Base-by-base conservation (phyloP, 495 filamentous ascomycete genomes). In the Trichoderma virens region DNA sequence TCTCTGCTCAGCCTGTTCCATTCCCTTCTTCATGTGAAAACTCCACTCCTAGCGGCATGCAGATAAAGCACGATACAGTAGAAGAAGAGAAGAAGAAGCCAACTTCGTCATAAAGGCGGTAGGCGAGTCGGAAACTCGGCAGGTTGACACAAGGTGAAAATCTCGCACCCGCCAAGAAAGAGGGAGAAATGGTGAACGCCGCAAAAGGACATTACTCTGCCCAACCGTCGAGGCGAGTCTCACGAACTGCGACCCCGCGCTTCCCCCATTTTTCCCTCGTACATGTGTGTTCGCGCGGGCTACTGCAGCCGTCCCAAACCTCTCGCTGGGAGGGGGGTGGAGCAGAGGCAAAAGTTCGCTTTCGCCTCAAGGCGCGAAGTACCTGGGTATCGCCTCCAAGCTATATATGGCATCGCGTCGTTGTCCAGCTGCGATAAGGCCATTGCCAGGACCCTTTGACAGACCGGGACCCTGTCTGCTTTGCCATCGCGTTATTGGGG, bases 291-390 rank as follows among this genome's bases (percentile, higher is more conserved):
- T 18, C n/a, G 18, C 7, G 6, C n/a, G 2, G 3, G 43, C n/a
- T 47, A 47, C 43, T 47, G 43, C 43, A n/a, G 20, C 5, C 38
- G 13, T 41, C 13, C 38, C 8, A 16, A 41, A 18, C 38, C 38
- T n/a, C n/a, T n/a, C n/a, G n/a, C 14, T 11, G 14, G 51, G 5
- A 9, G 51, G 51, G 5, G 18, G 51, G 51, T 56, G 51, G 51
- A 56, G 51, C 9, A 56, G 51, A 14, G 51, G 23, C 51, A 56
- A 56, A 56, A 56, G 51, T 56, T 56, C 51, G 51, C 28, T 56
- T 30, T 30, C 20, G 23, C 7, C 11, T 14, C 25, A 28, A 14
- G 13, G 2, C 25, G n/a, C 43, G 20, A 56, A 27, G 51, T 30
- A 27, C 51, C 13, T 27, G 23, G 7, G 27, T 23, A 30, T 27